Evolutionary conservation across 495 filamentous ascomycete genomes (phyloP), one percentile per base, ranked within the genome.

Genomic region (Parachaetomium inaequale): DNA sequence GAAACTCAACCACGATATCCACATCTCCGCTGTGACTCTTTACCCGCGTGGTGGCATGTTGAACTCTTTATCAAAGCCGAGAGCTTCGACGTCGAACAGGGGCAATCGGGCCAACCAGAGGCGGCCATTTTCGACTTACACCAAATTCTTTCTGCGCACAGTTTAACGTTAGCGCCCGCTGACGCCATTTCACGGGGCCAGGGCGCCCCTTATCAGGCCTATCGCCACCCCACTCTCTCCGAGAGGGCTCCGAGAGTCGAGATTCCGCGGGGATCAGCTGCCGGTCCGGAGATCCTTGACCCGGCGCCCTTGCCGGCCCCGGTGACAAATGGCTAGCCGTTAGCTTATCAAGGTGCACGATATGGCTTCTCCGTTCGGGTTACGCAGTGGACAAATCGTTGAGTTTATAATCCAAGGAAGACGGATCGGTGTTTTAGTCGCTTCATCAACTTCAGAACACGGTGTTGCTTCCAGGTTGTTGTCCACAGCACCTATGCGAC

Each of bases 141-240:
- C 61, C 55, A 46, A 61, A 53, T 32, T 53, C 51, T 58, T 60
- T 60, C 59, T 66, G 54, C 65, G 63, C 47, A 53, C 25, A 32
- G 58, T n/a, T n/a, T n/a, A n/a, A n/a, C n/a, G n/a, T 63, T 69
- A 69, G 66, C 62, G 63, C 58, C 61, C 57, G 62, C 65, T 72
- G 70, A 72, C 70, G 70, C 70, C 70, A 72, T 72, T 66, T 66
- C 59, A 66, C 64, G 64, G 40, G 59, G 42, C 36, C 55, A 1
- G 25, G 32, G 19, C 3, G 47, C 29, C 15, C 25, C 62, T 63
- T 61, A 56, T 61, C 52, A 23, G n/a, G n/a, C 47, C 63, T 60
- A 66, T 66, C 63, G 63, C 47, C 63, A 56, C 63, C 59, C 63
- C 49, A 31, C 63, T 14, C 21, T 52, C 23, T 4, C 25, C 47